Base-by-base conservation (phyloP, 306 rosid species). In the Malus sylvestris region DNA sequence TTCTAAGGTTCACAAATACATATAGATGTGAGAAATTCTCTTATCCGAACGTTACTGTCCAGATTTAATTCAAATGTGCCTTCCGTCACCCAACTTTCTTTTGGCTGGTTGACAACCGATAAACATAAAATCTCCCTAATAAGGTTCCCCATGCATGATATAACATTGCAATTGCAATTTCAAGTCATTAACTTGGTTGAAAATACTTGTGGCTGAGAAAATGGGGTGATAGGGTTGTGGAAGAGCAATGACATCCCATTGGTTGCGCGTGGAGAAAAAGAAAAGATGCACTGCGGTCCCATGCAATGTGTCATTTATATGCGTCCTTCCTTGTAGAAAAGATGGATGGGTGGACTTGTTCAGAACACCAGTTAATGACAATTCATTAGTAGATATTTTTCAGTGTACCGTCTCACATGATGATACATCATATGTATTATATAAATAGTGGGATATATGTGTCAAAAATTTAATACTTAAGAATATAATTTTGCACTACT, bases 291-390 rank as follows among this genome's bases (percentile, higher is more conserved):
- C 20, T 16, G 55, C 35, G 77, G 82, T 63, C 91, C 91, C 90
- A 87, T 88, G 85, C 86, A 72, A 67, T 10, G n/a, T 81, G 78
- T 49, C 57, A 62, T 46, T 80, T 55, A 66, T 74, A 72, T 75
- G 55, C 78, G 72, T 20, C 55, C 20, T 49, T 51, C 55, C 18
- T 49, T 40, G 70, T 60, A 61, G 67, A 81, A 78, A 71, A 63
- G 60, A 51, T 68, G 61, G 57, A 85, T 83, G 86, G 91, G 89
- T 86, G 90, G 91, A 78, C 78, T 81, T 66, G 78, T 87, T 93
- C 83, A 89, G 85, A 68, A 86, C 77, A 77, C 63, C 80, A 75
- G 89, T 86, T 88, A 91, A 91, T 91, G 78, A 83, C 78, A 89
- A 89, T 25, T 25, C 25, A 25, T 88, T 93, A 84, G 84, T 5